These are phyloP conservation scores for Penstemon davidsonii DNA, from an alignment of 257 asterid genomes.

Conservation along the genomic window DNA sequence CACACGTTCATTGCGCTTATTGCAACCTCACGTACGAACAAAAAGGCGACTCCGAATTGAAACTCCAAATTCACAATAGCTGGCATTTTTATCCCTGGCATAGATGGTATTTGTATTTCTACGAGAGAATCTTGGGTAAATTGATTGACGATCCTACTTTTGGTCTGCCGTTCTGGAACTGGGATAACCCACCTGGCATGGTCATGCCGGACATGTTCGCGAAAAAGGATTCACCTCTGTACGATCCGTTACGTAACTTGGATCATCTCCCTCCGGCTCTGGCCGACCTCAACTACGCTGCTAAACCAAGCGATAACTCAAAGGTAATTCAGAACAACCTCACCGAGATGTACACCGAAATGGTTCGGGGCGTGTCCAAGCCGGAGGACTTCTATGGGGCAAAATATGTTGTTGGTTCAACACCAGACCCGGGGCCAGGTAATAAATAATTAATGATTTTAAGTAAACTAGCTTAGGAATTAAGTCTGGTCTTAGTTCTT, in stretches of 20 bases:
- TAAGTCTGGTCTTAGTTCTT: no score
- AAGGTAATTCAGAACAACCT: constrained; percentile 18
- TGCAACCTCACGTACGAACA: constrained; percentile 31
- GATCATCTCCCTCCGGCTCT: constrained; percentile 7
- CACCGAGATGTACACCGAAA: constrained; percentile 22
- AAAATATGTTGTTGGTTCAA: no score
- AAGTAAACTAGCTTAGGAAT: no score
- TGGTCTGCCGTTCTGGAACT: not conserved
- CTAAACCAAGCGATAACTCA: not conserved
- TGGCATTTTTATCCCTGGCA: constrained; percentile 32
- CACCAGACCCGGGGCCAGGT: not conserved
- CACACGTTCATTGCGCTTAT: constrained; percentile 39
- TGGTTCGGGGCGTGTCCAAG: constrained; percentile 24
- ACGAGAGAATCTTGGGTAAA: constrained; percentile 34
- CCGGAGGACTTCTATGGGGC: constrained; percentile 15
- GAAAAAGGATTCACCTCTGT: constrained; percentile 3
- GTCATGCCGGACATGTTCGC: constrained; percentile 22
- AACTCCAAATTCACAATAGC: constrained; percentile 26
- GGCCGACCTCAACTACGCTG: constrained; percentile 17
- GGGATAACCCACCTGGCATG: constrained; percentile 27
- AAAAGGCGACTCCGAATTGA: not conserved
- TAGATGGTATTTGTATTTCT: constrained; percentile 37
- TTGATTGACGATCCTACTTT: constrained; percentile 26
- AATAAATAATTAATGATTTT: no score
- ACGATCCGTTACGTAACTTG: constrained; percentile 24